These are phyloP conservation scores for Guillardia theta DNA, from an alignment of 78 protist genomes.

Conservation along the genomic window DNA sequence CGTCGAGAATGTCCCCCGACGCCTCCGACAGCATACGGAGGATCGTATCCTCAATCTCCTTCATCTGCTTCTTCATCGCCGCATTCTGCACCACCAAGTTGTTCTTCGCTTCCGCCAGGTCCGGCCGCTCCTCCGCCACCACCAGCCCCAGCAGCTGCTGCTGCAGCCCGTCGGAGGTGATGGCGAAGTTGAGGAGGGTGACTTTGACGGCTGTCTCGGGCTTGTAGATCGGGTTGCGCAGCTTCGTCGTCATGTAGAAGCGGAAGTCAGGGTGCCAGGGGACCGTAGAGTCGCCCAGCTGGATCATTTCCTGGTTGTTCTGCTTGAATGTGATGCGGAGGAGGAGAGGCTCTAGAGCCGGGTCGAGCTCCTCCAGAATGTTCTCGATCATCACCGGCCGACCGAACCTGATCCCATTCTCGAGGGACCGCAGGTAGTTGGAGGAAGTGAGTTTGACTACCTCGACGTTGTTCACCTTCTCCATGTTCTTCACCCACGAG, in stretches of 20 bases:
- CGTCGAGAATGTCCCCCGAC: conserved; percentile 75
- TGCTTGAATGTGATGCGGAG: conserved; percentile 66
- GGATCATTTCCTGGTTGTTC: conserved; percentile 54
- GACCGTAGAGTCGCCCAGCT: conserved; percentile 72
- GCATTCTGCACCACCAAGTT: conserved; percentile 51
- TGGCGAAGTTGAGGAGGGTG: conserved; percentile 80
- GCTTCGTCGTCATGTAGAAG: conserved; percentile 49
- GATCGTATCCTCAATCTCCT: conserved; percentile 63
- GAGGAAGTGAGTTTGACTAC: conserved; percentile 68
- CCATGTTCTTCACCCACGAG: conserved; percentile 72
- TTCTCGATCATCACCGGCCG: conserved; percentile 82
- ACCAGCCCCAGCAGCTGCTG: conserved; percentile 84
- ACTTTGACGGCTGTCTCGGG: conserved; percentile 56
- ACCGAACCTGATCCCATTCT: conserved; percentile 78
- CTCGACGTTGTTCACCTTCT: conserved; percentile 59
- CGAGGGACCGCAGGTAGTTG: conserved; percentile 61
- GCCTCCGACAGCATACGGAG: conserved; percentile 53
- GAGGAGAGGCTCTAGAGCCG: conserved; percentile 86
- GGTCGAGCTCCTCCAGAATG: conserved; percentile 68
- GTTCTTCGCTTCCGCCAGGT: conserved; percentile 61
- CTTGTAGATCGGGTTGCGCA: conserved; percentile 33
- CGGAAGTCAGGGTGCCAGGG: conserved; percentile 55
- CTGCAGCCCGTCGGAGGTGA: conserved; percentile 78
- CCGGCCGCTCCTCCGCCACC: conserved; percentile 61
- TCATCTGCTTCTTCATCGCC: conserved; percentile 50